Base-by-base conservation (phyloP, 2,329 filamentous ascomycete species). In the Arachnopeziza araneosa region DNA sequence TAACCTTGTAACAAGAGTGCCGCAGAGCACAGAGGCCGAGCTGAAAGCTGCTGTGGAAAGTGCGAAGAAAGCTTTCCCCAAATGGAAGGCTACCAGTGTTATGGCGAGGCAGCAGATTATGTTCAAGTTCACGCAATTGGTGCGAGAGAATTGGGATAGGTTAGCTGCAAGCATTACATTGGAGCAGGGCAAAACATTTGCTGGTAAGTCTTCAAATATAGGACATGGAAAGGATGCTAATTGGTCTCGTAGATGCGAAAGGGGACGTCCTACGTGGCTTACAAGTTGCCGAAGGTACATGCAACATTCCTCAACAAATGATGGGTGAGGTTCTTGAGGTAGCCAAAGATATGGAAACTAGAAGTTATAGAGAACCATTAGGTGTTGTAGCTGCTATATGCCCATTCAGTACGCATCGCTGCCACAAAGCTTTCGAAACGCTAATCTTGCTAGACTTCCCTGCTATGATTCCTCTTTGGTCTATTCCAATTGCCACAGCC, bases 401-500 rank as follows among this genome's bases (percentile, higher is more conserved):
- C 80, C 90, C 90, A 1, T 95, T 95, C 73, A 95, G 87, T 91
- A 74, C 75, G 86, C 75, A 8, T 2, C 24, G 50, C 4, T 23
- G 17, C 22, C 6, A 50, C 1, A 10, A n/a, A 23, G 12, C 14
- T 14, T 52, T 17, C 48, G 24, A 24, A 24, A 12, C 51, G 56
- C 66, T 67, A 63, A 66, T 54, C 17, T 14, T 30, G 21, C 9
- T 50, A 90, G 87, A 95, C 80, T 95, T 95, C 77, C 90, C 90
- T 51, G 90, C 90, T 68, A 96, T 96, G 90, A 95, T 96, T 74
- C 91, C 90, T 2, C 81, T 96, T n/a, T 96, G 90, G 90, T 91
- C 84, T 63, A 92, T 96, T 63, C 91, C 90, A 49, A 89, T 95
- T 68, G 90, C 90, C 53, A 90, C 90, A 51, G 84, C 93, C 26